These are phyloP conservation scores for Hypocrella siamensis DNA, from an alignment of 2,329 filamentous ascomycete species.

Conservation along the genomic window DNA sequence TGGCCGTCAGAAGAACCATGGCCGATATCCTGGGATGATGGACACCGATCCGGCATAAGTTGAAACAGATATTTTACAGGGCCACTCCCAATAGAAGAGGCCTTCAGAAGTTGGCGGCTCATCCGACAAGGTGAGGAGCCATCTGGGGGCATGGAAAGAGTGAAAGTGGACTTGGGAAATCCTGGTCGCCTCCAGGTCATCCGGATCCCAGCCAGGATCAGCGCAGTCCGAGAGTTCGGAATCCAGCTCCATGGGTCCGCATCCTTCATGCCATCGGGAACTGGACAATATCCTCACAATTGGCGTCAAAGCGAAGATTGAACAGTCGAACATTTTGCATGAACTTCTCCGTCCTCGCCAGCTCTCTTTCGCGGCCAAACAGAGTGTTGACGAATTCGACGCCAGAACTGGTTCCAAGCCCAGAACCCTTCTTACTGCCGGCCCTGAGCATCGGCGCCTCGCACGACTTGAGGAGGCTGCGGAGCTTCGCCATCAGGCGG, in stretches of 20 bases:
- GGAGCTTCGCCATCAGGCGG: conserved; percentile 71
- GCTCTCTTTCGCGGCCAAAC: conserved; percentile 79
- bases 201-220: no score
- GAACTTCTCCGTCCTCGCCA: conserved; percentile 80
- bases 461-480: conserved; percentile 75
- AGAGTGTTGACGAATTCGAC: conserved; percentile 93
- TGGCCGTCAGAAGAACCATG: no score
- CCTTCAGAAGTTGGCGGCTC: no score
- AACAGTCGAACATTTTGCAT: conserved; percentile 81
- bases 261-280: conserved; percentile 35
- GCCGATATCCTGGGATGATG: background rate
- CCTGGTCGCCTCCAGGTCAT: no score
- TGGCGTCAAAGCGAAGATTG: conserved; percentile 89
- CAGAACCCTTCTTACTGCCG: conserved; percentile 51
- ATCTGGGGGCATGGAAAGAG: no score
- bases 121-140: no score
- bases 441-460: conserved; percentile 92
- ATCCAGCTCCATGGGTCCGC: no score
- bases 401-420: conserved; percentile 79
- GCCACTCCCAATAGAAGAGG: no score
- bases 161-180: no score
- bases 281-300: conserved; percentile 77
- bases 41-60: no score
- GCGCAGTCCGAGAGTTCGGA: no score
- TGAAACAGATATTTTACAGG: no score